Base-by-base conservation (phyloP, 768 basidiomycete genomes). In the Lentinula raphanica region DNA sequence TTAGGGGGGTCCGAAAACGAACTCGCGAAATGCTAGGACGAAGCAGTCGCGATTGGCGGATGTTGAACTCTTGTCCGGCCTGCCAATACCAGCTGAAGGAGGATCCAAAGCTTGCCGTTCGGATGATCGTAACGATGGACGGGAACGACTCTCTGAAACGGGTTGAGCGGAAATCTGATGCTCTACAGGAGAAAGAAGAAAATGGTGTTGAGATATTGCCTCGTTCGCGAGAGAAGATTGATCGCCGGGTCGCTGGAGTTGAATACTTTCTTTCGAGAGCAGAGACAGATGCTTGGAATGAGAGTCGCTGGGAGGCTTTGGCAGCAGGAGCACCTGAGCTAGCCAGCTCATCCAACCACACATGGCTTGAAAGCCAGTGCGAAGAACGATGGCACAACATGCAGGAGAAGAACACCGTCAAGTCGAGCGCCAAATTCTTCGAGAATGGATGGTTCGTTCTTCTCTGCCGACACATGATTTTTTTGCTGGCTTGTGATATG, bases 21-120 rank as follows among this genome's bases (percentile, higher is more conserved):
- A n/a, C n/a, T n/a, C n/a, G n/a, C n/a, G n/a, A n/a, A n/a, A n/a
- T n/a, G n/a, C n/a, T n/a, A n/a, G n/a, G n/a, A n/a, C n/a, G n/a
- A n/a, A n/a, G n/a, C 28, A 66, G 36, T 49, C 56, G 58, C 2
- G 51, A 60, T 15, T 68, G 65, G 66, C 61, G 64, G 5, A 35
- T 72, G 25, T 56, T 60, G 51, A 56, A 71, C 39, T 54, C 64
- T 5, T 72, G 71, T 54, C 67, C 71, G 0, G 44, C 65, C 3
- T 71, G 71, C 56, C 62, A 39, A 13, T 66, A 68, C 45, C 59
- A 64, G 54, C 65, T 69, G 11, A 59, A 65, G 29, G 63, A 60
- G 49, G 68, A 71, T 54, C 56, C 60, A 1, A 31, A 40, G 5
- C 58, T 71, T 3, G 49, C 55, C 1, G 66, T 63, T 29, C 29